Percentiles rank a stretch among this genome's conserved stretches.
These are phyloP conservation scores for Somion occarium DNA, from an alignment of 1,284 basidiomycete species.

Conservation along the genomic window DNA sequence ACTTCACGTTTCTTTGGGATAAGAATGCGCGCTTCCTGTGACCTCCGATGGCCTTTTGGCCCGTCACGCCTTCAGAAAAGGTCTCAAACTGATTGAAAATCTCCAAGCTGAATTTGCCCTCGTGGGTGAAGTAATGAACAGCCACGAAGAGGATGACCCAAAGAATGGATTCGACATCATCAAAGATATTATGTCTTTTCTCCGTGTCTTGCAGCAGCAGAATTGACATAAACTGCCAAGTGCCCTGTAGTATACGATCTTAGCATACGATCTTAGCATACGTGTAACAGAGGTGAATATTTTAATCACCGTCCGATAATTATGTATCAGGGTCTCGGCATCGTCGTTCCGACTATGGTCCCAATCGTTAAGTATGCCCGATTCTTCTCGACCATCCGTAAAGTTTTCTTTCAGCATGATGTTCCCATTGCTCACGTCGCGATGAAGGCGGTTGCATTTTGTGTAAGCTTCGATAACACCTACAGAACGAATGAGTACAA, in stretches of 20 bases:
- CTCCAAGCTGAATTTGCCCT: background rate
- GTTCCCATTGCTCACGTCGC: conserved; percentile 12
- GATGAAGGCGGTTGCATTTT: conserved; percentile 3
- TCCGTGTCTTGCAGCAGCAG: background rate
- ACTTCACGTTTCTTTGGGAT: too few species aligned
- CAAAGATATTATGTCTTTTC: background rate
- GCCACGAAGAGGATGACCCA: conserved; percentile 1
- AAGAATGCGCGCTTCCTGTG: background rate
- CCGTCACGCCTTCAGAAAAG: background rate
- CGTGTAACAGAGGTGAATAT: background rate
- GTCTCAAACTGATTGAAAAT: background rate
- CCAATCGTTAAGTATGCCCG: conserved; percentile 12
- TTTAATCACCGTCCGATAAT: background rate
- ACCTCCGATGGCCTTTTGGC: background rate
- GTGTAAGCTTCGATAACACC: conserved; percentile 3
- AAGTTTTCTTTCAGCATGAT: conserved; percentile 8
- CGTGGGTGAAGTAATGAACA: background rate
- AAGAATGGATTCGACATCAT: background rate
- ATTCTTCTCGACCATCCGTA: background rate
- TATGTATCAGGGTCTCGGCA: too few species aligned
- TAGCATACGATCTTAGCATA: background rate
- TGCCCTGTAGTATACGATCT: background rate
- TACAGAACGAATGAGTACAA: background rate
- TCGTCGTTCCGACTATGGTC: background rate
- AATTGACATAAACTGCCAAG: background rate